Percentiles rank a stretch among this genome's conserved stretches.
phyloP scores from a whole-genome alignment of 768 basidiomycete species.

The Leccinum longicurvipes region DNA sequence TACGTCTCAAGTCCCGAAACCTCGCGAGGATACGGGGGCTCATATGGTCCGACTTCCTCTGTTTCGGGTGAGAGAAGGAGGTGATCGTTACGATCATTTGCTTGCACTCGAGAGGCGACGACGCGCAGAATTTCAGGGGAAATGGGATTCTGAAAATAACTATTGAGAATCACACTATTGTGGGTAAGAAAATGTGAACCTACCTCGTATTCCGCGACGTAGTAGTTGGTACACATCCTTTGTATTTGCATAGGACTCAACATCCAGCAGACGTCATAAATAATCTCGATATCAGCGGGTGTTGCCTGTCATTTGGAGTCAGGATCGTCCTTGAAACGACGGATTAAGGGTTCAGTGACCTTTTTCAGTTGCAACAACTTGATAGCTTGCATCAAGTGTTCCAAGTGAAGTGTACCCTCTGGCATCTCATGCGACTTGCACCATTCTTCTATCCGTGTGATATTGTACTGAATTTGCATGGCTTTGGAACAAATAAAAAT shows the following conservation, averaged over 20 bases:
- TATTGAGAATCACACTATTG: not conserved
- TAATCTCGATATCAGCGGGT: conserved; percentile 94
- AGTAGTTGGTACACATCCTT: conserved; percentile 98
- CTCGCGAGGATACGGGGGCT: conserved; percentile 89
- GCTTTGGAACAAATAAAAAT: conserved; percentile 46
- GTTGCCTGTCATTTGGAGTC: conserved; percentile 58
- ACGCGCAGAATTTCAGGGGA: conserved; percentile 96
- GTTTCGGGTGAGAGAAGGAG: conserved; percentile 93
- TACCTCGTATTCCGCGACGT: conserved; percentile 98
- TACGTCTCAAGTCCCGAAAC: conserved; percentile 96
- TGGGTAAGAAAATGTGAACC: conserved; percentile 13
- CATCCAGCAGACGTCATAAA: conserved; percentile 99
- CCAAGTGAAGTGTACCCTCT: conserved; percentile 93
- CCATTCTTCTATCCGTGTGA: conserved; percentile 97
- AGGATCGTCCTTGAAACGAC: conserved; percentile 5
- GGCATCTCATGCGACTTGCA: conserved; percentile 99
- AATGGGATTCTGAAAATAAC: conserved; percentile 74
- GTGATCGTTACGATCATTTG: conserved; percentile 96
- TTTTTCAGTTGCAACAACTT: conserved; percentile 98
- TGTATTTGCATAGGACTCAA: conserved; percentile 98
- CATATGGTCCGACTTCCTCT: conserved; percentile 95
- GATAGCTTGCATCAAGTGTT: conserved; percentile 99
- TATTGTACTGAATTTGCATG: conserved; percentile 99
- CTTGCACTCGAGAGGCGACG: conserved; percentile 92
- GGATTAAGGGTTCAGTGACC: conserved; percentile 40